These are phyloP conservation scores for Rhizopogon roseolus DNA, from an alignment of 768 basidiomycete genomes.

Conservation along the genomic window DNA sequence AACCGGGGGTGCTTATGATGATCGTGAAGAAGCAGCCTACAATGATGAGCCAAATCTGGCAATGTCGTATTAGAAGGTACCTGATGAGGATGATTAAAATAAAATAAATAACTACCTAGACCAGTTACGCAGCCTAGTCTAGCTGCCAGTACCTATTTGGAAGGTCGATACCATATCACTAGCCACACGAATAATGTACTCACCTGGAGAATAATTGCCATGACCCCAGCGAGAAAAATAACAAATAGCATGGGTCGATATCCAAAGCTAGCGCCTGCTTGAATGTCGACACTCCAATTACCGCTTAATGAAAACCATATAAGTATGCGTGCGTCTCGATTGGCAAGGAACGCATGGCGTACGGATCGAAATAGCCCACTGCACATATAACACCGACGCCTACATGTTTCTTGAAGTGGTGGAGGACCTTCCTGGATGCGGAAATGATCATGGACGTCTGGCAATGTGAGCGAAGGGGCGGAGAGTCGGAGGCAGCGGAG, in stretches of 20 bases:
- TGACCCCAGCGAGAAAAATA: conserved; percentile 38
- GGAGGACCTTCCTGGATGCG: conserved; percentile 9
- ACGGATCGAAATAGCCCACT: conserved; percentile 35
- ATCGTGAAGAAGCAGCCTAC: conserved; percentile 41
- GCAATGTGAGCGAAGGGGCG: conserved; percentile 1
- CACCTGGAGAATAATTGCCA: conserved; percentile 39
- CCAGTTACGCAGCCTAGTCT: conserved; percentile 34
- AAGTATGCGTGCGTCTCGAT: not conserved
- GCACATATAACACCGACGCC: conserved; percentile 36
- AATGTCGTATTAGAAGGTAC: not conserved
- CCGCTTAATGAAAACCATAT: conserved; percentile 15
- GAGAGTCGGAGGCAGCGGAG: not conserved
- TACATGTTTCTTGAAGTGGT: conserved; percentile 29
- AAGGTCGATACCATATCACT: not conserved
- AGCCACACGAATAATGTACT: not conserved
- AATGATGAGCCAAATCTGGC: conserved; percentile 44
- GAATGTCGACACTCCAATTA: conserved; percentile 42
- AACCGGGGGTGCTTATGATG: conserved; percentile 34
- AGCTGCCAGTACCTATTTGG: conserved; percentile 31
- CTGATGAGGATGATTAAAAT: not conserved
- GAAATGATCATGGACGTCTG: conserved; percentile 1
- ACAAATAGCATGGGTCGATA: conserved; percentile 42
- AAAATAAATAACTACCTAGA: conserved; percentile 10
- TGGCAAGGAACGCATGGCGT: not conserved
- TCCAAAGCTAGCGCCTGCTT: conserved; percentile 38